Evolutionary conservation across 2,329 filamentous ascomycete genomes (phyloP).

Genomic region (Nemania sp.): DNA sequence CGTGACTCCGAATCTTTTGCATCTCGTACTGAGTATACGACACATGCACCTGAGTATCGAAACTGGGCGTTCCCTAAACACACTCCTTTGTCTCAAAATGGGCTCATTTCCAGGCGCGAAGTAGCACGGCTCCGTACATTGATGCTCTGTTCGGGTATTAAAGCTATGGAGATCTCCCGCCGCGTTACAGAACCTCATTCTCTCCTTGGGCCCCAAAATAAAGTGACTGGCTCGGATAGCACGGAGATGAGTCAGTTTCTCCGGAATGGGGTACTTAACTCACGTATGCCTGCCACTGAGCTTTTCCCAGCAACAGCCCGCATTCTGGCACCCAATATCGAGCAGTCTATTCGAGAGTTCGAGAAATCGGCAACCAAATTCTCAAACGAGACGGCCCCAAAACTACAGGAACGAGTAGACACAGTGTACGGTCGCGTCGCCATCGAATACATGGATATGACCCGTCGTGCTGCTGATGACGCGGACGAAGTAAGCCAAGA

Average conservation of each 20-base stretch:
- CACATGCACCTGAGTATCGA: conserved; percentile 25
- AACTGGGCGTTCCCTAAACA: conserved; percentile 58
- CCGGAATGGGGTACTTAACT: conserved; percentile 37
- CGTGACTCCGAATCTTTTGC: conserved; percentile 24
- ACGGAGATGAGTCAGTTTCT: conserved; percentile 48
- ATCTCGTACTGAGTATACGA: conserved; percentile 12
- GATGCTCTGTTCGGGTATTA: conserved; percentile 83
- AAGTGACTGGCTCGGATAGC: conserved; percentile 43
- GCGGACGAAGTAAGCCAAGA: conserved; percentile 79
- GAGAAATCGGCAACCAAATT: conserved; percentile 63
- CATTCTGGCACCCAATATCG: conserved; percentile 53
- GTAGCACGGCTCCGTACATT: conserved; percentile 77
- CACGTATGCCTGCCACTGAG: conserved; percentile 47
- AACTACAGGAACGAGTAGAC: conserved; percentile 54
- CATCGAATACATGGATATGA: conserved; percentile 60
- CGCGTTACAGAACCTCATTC: conserved; percentile 58
- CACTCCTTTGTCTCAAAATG: conserved; percentile 42
- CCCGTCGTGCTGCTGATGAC: conserved; percentile 71
- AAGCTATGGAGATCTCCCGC: conserved; percentile 77
- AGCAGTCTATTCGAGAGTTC: conserved; percentile 57
- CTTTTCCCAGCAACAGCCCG: conserved; percentile 57
- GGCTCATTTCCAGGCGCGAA: conserved; percentile 67
- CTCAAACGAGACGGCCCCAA: conserved; percentile 57
- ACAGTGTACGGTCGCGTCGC: conserved; percentile 51
- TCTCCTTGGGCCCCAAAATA: conserved; percentile 39